These are phyloP conservation scores for Penicillium italicum DNA, from an alignment of 2,329 filamentous ascomycete genomes.

Conservation along the genomic window DNA sequence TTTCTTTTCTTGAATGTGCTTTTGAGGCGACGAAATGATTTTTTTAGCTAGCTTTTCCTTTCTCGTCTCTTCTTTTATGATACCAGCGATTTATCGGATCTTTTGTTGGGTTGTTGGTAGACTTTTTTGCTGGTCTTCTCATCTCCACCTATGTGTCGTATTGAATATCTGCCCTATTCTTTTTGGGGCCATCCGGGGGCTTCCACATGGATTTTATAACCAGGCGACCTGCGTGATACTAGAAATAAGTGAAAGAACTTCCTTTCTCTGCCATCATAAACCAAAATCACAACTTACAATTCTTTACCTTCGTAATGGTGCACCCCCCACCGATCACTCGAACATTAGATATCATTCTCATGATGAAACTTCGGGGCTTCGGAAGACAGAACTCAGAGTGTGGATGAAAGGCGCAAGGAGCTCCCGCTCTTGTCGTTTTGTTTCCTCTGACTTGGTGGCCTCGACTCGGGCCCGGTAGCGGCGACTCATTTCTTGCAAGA, in stretches of 20 bases:
- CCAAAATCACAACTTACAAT: neutral
- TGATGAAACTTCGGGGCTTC: neutral
- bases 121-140: neutral
- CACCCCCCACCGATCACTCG: neutral
- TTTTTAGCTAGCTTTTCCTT: conserved; percentile 3
- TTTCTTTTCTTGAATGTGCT: conserved; percentile 4
- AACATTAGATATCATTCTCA: neutral
- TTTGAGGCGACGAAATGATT: conserved; percentile 6
- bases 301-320: neutral
- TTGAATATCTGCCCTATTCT: too few species aligned
- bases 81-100: conserved; percentile 15
- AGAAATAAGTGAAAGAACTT: too few species aligned
- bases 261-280: too few species aligned
- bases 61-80: conserved; percentile 1
- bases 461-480: too few species aligned
- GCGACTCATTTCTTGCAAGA: too few species aligned
- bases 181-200: too few species aligned
- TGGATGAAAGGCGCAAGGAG: too few species aligned
- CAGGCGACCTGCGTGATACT: too few species aligned
- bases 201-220: too few species aligned
- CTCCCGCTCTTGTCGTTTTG: too few species aligned
- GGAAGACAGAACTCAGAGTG: too few species aligned
- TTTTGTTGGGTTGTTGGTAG: conserved; percentile 5
- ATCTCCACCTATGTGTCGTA: neutral
- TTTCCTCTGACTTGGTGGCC: too few species aligned